These are phyloP conservation scores for Aspergillus mulundensis DNA, from an alignment of 495 filamentous ascomycete species.

Conservation along the genomic window DNA sequence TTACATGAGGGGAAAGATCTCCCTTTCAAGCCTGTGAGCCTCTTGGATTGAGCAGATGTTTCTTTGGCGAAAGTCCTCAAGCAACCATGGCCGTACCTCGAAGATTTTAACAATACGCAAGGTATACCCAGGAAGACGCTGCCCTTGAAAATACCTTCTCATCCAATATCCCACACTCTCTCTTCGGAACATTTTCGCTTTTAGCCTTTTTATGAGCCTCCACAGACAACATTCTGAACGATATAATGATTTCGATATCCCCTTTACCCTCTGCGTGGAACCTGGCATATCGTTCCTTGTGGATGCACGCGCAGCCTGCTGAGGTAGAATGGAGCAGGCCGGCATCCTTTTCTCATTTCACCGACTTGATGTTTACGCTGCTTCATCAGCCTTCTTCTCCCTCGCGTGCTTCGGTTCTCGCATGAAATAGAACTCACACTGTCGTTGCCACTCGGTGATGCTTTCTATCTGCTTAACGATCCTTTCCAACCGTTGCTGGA, in stretches of 20 bases:
- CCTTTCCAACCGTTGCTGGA: background rate
- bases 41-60: background rate
- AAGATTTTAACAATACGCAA: background rate
- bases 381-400: background rate
- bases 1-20: too few species aligned
- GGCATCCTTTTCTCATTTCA: too few species aligned
- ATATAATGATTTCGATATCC: too few species aligned
- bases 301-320: too few species aligned
- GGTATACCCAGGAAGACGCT: background rate
- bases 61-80: background rate
- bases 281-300: too few species aligned
- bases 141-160: background rate
- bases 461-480: background rate
- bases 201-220: too few species aligned
- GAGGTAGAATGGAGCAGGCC: too few species aligned
- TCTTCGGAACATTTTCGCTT: too few species aligned
- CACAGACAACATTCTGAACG: too few species aligned
- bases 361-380: background rate
- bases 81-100: background rate
- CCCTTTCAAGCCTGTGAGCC: background rate
- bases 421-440: background rate
- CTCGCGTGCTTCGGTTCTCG: background rate
- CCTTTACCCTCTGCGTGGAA: too few species aligned
- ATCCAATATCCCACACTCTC: background rate
- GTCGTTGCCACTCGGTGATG: background rate